A percentile compares a stretch with the other conserved stretches of the same genome.
Conservation (phyloP, 257 asterid genomes). For the Nicotiana undulata region DNA sequence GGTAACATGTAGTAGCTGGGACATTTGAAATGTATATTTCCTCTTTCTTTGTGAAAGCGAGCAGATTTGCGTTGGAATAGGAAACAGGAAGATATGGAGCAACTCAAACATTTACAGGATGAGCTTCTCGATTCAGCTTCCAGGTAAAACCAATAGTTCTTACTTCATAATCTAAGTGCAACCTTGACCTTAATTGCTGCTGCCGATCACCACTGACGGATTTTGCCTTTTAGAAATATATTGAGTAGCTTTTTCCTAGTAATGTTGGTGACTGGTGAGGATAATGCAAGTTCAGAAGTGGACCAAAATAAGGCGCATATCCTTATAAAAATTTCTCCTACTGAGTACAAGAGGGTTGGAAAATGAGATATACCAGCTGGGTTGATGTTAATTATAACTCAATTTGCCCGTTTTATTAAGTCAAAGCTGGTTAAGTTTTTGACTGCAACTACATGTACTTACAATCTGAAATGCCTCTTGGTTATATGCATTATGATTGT, state of each 20-base stretch:
- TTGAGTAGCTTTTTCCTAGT: not conserved
- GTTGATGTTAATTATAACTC: not conserved
- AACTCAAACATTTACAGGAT: conserved; percentile 69
- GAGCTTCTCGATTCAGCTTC: conserved; percentile 88
- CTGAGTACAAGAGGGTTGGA: not conserved
- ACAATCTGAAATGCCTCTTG: not conserved
- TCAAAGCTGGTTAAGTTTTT: not conserved
- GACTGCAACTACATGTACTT: not conserved
- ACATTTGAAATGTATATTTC: conserved; percentile 7
- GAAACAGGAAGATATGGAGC: conserved; percentile 76
- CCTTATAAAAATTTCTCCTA: not conserved
- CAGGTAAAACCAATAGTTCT: conserved; percentile 33
- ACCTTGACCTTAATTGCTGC: not conserved
- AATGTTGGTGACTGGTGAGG: not conserved
- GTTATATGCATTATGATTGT: not conserved
- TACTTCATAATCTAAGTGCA: not conserved
- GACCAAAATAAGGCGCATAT: not conserved
- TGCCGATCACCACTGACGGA: not conserved
- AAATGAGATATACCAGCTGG: not conserved
- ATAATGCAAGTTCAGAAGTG: not conserved
- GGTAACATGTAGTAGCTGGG: not conserved
- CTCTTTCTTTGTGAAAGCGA: conserved; percentile 40
- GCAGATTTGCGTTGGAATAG: conserved; percentile 97
- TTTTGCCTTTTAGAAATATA: not conserved
- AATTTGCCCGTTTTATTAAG: not conserved